Percentiles rank a stretch among this genome's conserved stretches.
These are phyloP conservation scores for Epithele typhae DNA, from an alignment of 768 basidiomycete genomes.

Conservation along the genomic window DNA sequence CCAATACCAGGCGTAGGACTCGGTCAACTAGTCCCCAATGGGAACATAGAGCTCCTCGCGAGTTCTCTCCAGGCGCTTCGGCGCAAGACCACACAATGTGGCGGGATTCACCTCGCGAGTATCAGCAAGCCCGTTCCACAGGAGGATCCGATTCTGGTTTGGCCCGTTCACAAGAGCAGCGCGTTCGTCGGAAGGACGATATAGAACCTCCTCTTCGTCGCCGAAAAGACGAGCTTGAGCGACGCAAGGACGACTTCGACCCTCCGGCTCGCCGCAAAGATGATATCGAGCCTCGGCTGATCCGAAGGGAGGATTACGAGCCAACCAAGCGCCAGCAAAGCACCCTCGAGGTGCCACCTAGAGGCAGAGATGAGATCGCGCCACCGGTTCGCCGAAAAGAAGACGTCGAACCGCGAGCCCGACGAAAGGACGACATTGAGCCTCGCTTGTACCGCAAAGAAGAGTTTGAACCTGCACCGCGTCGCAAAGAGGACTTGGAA, in stretches of 20 bases:
- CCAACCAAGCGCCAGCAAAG: no score
- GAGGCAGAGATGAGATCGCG: conserved; percentile 7
- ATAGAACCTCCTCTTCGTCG: conserved; percentile 8
- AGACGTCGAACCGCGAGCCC: conserved; percentile 1
- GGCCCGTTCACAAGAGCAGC: conserved; percentile 3
- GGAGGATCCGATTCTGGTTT: background rate
- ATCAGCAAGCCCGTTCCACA: conserved; percentile 1
- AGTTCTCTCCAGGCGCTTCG: conserved; percentile 9
- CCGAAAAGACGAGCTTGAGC: conserved; percentile 3
- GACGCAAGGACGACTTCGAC: conserved; percentile 8
- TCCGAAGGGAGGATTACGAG: conserved; percentile 7
- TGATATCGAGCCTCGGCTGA: conserved; percentile 5
- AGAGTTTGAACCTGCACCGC: conserved; percentile 7
- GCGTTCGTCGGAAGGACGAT: conserved; percentile 7
- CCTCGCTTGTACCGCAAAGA: conserved; percentile 6
- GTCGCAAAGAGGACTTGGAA: conserved; percentile 9
- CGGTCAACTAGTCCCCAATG: conserved; percentile 19
- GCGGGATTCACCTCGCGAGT: conserved; percentile 8
- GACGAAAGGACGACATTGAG: conserved; percentile 11
- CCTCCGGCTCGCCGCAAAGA: conserved; percentile 7
- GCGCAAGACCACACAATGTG: conserved; percentile 3
- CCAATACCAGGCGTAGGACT: conserved; percentile 5
- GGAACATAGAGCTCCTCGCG: conserved; percentile 13
- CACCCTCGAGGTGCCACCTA: no score
- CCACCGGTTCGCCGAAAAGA: conserved; percentile 7